Evolutionary conservation across 805 yeast genomes (phyloP).

Genomic region (Ogataea methylovora): DNA sequence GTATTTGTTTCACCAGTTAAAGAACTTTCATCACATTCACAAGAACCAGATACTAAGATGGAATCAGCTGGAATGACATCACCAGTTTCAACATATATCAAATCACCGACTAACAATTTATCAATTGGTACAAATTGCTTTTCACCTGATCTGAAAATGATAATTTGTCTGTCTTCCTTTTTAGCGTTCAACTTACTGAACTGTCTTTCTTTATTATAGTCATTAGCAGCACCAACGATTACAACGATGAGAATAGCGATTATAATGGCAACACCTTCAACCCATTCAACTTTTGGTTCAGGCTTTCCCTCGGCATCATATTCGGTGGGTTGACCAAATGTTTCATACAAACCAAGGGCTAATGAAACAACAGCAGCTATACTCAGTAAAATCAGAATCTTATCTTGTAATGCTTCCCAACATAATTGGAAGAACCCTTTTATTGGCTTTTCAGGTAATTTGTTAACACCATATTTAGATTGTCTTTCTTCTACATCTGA

Average conservation of each 20-base stretch:
- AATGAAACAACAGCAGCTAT: conserved; percentile 86
- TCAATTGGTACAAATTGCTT: conserved; percentile 63
- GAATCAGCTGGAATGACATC: conserved; percentile 91
- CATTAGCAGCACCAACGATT: conserved; percentile 90
- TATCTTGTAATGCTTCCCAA: conserved; percentile 83
- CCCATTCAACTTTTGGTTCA: conserved; percentile 90
- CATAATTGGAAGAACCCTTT: conserved; percentile 64
- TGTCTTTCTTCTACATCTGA: conserved; percentile 30
- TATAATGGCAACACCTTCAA: conserved; percentile 96
- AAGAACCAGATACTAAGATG: conserved; percentile 60
- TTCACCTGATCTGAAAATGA: conserved; percentile 67
- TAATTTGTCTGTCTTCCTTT: conserved; percentile 75
- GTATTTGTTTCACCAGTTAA: conserved; percentile 93
- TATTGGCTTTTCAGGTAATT: conserved; percentile 62
- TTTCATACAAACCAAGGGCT: conserved; percentile 86
- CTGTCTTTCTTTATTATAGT: conserved; percentile 92
- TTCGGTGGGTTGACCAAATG: conserved; percentile 76
- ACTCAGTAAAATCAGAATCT: conserved; percentile 74
- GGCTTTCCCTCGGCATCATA: conserved; percentile 72
- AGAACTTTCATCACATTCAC: conserved; percentile 88
- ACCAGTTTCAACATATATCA: conserved; percentile 81
- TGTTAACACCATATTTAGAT: conserved; percentile 58
- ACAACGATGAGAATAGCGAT: conserved; percentile 89
- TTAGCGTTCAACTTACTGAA: conserved; percentile 82
- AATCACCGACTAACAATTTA: conserved; percentile 81